Evolutionary conservation across 352 stramenopile species (phyloP), one percentile per base, ranked within the genome.

Genomic region (Phytophthora tubulina): DNA sequence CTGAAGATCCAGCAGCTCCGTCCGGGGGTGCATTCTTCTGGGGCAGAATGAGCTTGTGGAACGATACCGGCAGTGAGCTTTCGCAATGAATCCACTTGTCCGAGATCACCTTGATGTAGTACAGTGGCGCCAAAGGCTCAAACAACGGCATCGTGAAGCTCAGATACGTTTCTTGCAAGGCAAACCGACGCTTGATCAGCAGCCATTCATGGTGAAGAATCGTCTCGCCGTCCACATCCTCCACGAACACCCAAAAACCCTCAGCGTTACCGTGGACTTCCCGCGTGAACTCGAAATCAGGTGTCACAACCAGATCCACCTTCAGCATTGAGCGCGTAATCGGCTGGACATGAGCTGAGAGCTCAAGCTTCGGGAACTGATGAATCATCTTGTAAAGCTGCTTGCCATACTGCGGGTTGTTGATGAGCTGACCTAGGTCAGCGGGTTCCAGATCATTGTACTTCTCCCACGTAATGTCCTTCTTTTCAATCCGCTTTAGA

Each of bases 61-160:
- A 99, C 21, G 97, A 99, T 55, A 99, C 95, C 10, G 98, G 97
- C 3, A 99, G 72, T 0, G 97, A 94, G 17, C 92, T 95, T 67
- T 99, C 92, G 39, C 95, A 98, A 81, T 99, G 97, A 63, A 99
- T 89, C 98, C 98, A 99, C 70, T 98, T 96, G 86, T 99, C 97
- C 3, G 93, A 98, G 36, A 99, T 88, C 0, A 99, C 95, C 59
- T 97, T 91, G 59, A 99, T 96, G 82, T 99, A 99, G 81, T 99
- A 99, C 42, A 99, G 89, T 15, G 98, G 98, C 2, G 98, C 97
- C 31, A 99, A 80, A 9, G 98, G 98, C 70, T 99, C 98, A 53
- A 99, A 94, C 36, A 99, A 86, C 10, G 98, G 97, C 50, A 99
- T 98, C 30, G 96, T 98, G 68, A 99, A 99, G 55, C 93, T 93